Percentiles rank a stretch among this genome's conserved stretches.
These are phyloP conservation scores for Trichoderma guizhouense DNA, from an alignment of 2,329 filamentous ascomycete species.

Conservation along the genomic window DNA sequence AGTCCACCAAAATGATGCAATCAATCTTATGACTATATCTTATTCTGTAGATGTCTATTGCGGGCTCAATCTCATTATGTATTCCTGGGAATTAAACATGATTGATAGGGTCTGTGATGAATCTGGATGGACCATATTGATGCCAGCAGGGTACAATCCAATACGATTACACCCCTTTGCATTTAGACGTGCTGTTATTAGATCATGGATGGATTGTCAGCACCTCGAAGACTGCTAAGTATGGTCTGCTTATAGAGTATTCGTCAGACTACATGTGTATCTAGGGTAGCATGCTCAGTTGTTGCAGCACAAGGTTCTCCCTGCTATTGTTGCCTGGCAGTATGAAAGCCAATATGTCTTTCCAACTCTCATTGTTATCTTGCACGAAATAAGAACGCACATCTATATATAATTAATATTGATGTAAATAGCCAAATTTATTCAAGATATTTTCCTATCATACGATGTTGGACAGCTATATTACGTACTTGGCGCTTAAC, in stretches of 20 bases:
- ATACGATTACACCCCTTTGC: neutral
- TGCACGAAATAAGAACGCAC: too few species aligned
- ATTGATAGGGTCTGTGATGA: neutral
- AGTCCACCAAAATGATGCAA: neutral
- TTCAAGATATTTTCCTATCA: neutral
- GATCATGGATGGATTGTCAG: neutral
- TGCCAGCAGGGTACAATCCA: neutral
- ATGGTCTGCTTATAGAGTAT: neutral
- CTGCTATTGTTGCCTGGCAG: neutral
- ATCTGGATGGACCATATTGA: neutral
- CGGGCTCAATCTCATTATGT: neutral
- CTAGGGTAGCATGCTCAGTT: neutral
- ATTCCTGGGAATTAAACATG: accelerated
- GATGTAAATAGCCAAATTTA: neutral
- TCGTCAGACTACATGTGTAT: neutral
- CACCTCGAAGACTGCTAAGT: neutral
- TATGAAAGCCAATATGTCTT: neutral
- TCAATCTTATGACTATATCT: neutral
- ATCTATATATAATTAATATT: too few species aligned
- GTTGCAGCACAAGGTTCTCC: neutral
- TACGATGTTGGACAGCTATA: too few species aligned
- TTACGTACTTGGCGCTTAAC: too few species aligned
- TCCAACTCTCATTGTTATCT: neutral
- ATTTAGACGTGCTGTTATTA: neutral
- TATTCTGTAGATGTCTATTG: neutral